phyloP scores from a whole-genome alignment of 1,284 basidiomycete genomes.

The Moniliophthora roreri region DNA sequence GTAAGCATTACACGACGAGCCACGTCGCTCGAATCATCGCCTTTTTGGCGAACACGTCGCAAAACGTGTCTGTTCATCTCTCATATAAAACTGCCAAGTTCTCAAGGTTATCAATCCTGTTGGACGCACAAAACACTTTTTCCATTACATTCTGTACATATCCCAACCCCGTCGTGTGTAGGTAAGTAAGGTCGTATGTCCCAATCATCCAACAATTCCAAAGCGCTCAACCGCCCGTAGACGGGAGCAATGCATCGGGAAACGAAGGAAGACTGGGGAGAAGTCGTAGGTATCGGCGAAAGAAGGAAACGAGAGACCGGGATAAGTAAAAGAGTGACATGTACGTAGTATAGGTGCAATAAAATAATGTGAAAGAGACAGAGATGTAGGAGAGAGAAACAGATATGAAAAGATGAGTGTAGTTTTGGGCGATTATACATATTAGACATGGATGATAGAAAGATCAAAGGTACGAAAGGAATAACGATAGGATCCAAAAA shows the following conservation, averaged over 20 bases:
- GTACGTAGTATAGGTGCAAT: not conserved
- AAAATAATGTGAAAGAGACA: not conserved
- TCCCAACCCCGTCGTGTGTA: too few species aligned
- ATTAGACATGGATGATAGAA: not conserved
- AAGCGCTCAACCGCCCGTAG: conserved; percentile 4
- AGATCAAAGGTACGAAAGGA: not conserved
- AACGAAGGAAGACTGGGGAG: not conserved
- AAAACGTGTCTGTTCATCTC: too few species aligned
- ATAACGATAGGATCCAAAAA: conserved; percentile 3
- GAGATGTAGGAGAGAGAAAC: not conserved
- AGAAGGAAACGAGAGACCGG: not conserved
- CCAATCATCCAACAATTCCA: not conserved
- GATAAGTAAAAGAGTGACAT: not conserved
- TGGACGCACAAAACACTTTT: too few species aligned
- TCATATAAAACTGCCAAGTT: too few species aligned
- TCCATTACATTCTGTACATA: too few species aligned
- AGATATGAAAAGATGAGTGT: not conserved
- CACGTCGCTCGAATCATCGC: too few species aligned
- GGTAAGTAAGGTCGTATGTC: too few species aligned
- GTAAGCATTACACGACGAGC: too few species aligned
- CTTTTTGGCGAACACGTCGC: too few species aligned
- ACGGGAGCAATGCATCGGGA: conserved; percentile 2
- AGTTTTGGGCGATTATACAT: not conserved
- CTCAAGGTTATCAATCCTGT: too few species aligned
- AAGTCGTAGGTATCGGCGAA: not conserved